Evolutionary conservation across 352 stramenopile species (phyloP).

Genomic region (Phytopythium helicoides): DNA sequence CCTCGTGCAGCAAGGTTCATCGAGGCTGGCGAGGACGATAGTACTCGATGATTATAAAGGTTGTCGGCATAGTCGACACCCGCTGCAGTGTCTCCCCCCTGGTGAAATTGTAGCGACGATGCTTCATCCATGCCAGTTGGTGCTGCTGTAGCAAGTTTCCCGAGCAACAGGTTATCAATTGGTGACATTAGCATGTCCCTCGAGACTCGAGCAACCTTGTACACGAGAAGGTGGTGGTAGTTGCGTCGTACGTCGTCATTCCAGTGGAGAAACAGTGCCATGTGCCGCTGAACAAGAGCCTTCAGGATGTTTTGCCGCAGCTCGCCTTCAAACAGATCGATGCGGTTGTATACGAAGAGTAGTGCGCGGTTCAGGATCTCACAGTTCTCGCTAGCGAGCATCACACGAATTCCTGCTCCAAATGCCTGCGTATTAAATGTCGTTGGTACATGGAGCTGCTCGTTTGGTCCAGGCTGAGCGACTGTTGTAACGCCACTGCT

Average conservation of each 20-base stretch:
- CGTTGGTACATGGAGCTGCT: conserved; percentile 20
- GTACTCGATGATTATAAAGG: conserved; percentile 5
- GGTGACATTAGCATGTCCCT: conserved; percentile 62
- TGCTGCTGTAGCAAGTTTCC: conserved; percentile 27
- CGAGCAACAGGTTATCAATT: conserved; percentile 66
- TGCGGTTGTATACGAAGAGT: conserved; percentile 69
- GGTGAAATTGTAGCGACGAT: conserved; percentile 1
- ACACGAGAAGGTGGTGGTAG: conserved; percentile 79
- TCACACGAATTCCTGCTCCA: conserved; percentile 54
- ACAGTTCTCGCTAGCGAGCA: conserved; percentile 72
- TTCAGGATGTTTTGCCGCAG: conserved; percentile 66
- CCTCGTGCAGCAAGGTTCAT: background rate
- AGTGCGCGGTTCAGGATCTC: conserved; percentile 65
- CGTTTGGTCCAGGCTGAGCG: background rate
- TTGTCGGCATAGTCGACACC: conserved; percentile 11
- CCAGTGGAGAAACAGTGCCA: conserved; percentile 79
- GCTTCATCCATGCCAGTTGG: background rate
- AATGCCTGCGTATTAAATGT: conserved; percentile 52
- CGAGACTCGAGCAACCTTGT: conserved; percentile 55
- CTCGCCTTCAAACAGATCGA: conserved; percentile 72
- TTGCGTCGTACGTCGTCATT: conserved; percentile 63
- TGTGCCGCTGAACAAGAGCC: conserved; percentile 70
- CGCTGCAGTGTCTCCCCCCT: conserved; percentile 29
- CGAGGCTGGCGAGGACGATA: background rate
- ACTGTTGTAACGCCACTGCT: background rate